Base-by-base conservation (phyloP, 352 stramenopile species). In the Bremia lactucae region DNA sequence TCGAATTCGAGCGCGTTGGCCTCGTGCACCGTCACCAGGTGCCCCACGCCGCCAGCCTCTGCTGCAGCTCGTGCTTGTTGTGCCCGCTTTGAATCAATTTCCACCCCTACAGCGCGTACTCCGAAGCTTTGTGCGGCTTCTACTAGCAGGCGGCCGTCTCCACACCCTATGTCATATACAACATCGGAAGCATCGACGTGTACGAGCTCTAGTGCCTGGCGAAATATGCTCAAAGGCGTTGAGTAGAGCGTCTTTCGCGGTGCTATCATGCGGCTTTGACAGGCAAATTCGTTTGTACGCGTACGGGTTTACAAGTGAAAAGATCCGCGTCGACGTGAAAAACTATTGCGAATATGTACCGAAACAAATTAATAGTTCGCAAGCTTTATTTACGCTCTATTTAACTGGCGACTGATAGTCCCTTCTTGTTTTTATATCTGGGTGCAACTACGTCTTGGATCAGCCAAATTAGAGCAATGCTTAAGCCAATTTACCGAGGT, bases 191-290 rank as follows among this genome's bases (percentile, higher is more conserved):
- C 0, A 0, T 33, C 21, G 7, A 72, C 60, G 23, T 60, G 23
- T 13, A 82, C 57, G 24, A 86, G 49, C 55, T 69, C 55, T 22
- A 91, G 55, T 16, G 74, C 78, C 19, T 55, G 56, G 25, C 57
- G 41, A 54, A 87, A 83, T 23, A 80, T 72, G 26, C 54, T 48
- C 42, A 77, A 46, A 14, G 78, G 78, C 57, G 78, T 90, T 52
- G 78, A 90, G 46, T 87, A 69, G 26, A 90, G 71, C 46, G 59
- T 87, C 62, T 80, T 83, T 38, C 78, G 68, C 43, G 78, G 78
- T 11, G 78, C 78, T 22, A 90, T 50, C 77, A 90, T 90, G n/a
- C n/a, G n/a, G n/a, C n/a, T n/a, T n/a, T n/a, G n/a, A n/a, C n/a
- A n/a, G n/a, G n/a, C n/a, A n/a, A n/a, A n/a, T n/a, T n/a, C n/a